Evolutionary conservation across 1,284 basidiomycete species (phyloP).

Genomic region (Fomitopsis betulina): DNA sequence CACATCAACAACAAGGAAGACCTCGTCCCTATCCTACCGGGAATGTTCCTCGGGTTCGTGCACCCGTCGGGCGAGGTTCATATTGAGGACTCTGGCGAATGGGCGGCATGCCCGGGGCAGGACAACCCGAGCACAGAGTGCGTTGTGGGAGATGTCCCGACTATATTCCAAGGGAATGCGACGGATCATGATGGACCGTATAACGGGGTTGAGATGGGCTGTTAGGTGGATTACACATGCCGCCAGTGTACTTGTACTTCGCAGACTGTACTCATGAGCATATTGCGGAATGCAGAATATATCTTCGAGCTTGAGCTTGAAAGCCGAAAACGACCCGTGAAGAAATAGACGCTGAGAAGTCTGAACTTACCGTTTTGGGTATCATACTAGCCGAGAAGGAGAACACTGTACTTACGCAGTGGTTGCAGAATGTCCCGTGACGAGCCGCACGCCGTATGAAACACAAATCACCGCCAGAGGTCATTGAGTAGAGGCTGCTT

Average conservation of each 20-base stretch:
- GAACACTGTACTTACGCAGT: no score
- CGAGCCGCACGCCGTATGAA: not conserved
- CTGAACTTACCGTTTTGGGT: no score
- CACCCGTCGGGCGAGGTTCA: conserved; percentile 60
- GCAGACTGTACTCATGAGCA: no score
- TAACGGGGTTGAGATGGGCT: conserved; percentile 50
- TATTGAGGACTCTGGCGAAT: conserved; percentile 42
- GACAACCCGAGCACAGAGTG: conserved; percentile 48
- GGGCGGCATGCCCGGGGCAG: conserved; percentile 47
- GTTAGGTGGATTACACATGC: conserved; percentile 24
- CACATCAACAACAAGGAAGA: conserved; percentile 30
- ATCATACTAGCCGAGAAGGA: no score
- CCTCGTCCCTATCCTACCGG: conserved; percentile 31
- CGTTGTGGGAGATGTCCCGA: conserved; percentile 51
- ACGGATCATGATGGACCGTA: conserved; percentile 57
- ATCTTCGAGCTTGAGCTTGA: no score
- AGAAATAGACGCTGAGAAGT: no score
- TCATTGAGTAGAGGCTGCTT: not conserved
- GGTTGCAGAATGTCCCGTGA: not conserved
- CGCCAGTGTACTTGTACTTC: no score
- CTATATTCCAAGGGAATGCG: conserved; percentile 38
- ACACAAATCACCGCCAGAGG: not conserved
- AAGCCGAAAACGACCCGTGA: no score
- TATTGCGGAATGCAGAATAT: no score
- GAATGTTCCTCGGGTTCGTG: conserved; percentile 47